Conservation (phyloP, 2,329 filamentous ascomycete species). For the Penicillium vulpinum region DNA sequence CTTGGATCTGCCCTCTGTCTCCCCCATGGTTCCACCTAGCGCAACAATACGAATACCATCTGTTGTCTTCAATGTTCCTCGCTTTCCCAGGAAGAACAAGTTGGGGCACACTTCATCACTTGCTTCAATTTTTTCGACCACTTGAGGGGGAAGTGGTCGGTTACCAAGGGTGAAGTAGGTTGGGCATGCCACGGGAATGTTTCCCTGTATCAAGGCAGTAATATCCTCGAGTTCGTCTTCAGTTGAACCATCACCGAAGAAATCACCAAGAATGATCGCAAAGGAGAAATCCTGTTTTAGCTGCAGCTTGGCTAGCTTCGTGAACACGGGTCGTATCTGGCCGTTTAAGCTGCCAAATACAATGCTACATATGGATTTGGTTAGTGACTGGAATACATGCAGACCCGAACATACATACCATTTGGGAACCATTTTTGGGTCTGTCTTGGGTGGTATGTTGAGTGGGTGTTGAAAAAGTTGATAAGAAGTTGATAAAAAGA, state of each 20-base stretch:
- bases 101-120: slow-evolving; percentile 82
- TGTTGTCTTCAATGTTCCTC: slow-evolving; percentile 81
- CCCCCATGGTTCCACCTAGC: slow-evolving; percentile 68
- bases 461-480: background rate
- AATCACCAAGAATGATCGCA: slow-evolving; percentile 78
- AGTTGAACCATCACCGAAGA: slow-evolving; percentile 63
- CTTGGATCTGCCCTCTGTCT: slow-evolving; percentile 27
- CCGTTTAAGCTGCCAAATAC: slow-evolving; percentile 83
- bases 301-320: slow-evolving; percentile 77
- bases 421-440: slow-evolving; percentile 54
- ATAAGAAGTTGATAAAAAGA: background rate
- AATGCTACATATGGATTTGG: slow-evolving; percentile 46
- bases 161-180: slow-evolving; percentile 88
- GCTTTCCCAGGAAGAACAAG: slow-evolving; percentile 83
- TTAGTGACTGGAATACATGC: slow-evolving; percentile 18
- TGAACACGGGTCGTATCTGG: slow-evolving; percentile 71
- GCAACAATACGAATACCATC: slow-evolving; percentile 87
- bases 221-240: slow-evolving; percentile 60
- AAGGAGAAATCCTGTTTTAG: slow-evolving; percentile 86
- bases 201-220: slow-evolving; percentile 67
- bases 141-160: slow-evolving; percentile 66
- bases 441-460: background rate
- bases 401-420: slow-evolving; percentile 47
- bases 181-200: slow-evolving; percentile 71
- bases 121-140: slow-evolving; percentile 72